Conservation (phyloP, 495 filamentous ascomycete species). For the Astrothelium subdiscretum region DNA sequence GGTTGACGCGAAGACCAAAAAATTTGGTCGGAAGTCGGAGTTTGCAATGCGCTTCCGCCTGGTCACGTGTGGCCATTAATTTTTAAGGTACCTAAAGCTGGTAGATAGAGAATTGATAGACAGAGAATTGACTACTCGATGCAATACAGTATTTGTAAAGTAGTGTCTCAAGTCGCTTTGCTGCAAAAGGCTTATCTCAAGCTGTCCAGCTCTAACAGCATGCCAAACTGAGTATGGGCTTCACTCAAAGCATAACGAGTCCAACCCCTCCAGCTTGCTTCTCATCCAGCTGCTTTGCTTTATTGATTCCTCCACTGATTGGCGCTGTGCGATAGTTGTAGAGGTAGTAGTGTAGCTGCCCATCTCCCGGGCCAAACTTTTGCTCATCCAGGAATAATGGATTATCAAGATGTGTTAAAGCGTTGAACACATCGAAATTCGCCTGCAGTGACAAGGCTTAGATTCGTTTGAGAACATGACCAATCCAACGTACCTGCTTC, state of each 20-base stretch:
- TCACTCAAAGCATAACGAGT: constrained; percentile 61
- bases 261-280: constrained; percentile 75
- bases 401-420: constrained; percentile 85
- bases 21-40: constrained; percentile 1
- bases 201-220: too few relatives aligned
- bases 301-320: constrained; percentile 72
- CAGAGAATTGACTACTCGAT: too few relatives aligned
- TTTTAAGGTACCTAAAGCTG: too few relatives aligned
- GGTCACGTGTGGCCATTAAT: too few relatives aligned
- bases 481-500: constrained; percentile 44
- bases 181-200: too few relatives aligned
- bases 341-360: constrained; percentile 87
- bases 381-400: constrained; percentile 81
- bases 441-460: constrained; percentile 28
- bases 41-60: neutral
- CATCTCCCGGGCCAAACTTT: constrained; percentile 88
- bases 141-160: too few relatives aligned
- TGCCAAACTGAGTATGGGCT: too few relatives aligned
- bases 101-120: too few relatives aligned
- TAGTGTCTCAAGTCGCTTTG: too few relatives aligned
- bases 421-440: constrained; percentile 94
- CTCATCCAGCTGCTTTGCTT: constrained; percentile 60
- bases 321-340: constrained; percentile 87
- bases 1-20: neutral
- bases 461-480: neutral